These are phyloP conservation scores for Wickerhamiella alocasiicola DNA, from an alignment of 805 yeast genomes.

Conservation along the genomic window DNA sequence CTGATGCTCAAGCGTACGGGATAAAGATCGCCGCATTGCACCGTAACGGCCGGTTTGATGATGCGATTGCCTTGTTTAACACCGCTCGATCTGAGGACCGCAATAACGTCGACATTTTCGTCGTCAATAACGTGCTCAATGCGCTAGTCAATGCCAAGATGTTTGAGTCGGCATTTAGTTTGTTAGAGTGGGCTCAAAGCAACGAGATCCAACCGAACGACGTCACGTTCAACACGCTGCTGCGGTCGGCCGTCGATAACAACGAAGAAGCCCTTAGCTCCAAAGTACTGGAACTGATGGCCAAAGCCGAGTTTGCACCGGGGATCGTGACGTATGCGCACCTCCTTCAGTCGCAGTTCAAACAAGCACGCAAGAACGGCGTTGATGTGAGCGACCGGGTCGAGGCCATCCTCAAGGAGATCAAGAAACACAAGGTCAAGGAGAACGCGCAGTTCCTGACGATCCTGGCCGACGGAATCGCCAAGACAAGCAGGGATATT, in stretches of 20 bases:
- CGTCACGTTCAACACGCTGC: slow-evolving; percentile 40
- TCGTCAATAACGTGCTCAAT: slow-evolving; percentile 35
- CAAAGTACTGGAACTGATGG: slow-evolving; percentile 39
- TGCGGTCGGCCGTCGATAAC: slow-evolving; percentile 32
- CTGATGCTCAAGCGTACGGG: slow-evolving; percentile 39
- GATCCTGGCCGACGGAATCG: slow-evolving; percentile 42
- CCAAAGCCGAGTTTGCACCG: slow-evolving; percentile 33
- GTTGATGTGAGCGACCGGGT: slow-evolving; percentile 31
- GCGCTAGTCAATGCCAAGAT: slow-evolving; percentile 34
- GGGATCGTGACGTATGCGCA: slow-evolving; percentile 54
- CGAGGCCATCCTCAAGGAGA: slow-evolving; percentile 31
- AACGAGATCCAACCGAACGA: slow-evolving; percentile 35
- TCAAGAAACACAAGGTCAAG: slow-evolving; percentile 30
- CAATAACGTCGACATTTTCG: slow-evolving; percentile 27
- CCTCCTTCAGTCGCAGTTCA: slow-evolving; percentile 42
- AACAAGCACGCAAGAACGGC: slow-evolving; percentile 34
- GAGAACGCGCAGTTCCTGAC: slow-evolving; percentile 38
- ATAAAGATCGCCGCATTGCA: slow-evolving; percentile 38
- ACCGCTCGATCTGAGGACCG: slow-evolving; percentile 27
- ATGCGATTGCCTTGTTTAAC: slow-evolving; percentile 32
- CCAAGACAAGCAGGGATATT: slow-evolving; percentile 35
- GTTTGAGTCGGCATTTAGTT: slow-evolving; percentile 35
- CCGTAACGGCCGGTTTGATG: slow-evolving; percentile 30
- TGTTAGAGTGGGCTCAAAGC: slow-evolving; percentile 27
- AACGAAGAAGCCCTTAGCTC: slow-evolving; percentile 36